Percentiles rank a stretch among this genome's conserved stretches.
Conservation (phyloP, 345 rosid genomes). For the Syzygium jambos region DNA sequence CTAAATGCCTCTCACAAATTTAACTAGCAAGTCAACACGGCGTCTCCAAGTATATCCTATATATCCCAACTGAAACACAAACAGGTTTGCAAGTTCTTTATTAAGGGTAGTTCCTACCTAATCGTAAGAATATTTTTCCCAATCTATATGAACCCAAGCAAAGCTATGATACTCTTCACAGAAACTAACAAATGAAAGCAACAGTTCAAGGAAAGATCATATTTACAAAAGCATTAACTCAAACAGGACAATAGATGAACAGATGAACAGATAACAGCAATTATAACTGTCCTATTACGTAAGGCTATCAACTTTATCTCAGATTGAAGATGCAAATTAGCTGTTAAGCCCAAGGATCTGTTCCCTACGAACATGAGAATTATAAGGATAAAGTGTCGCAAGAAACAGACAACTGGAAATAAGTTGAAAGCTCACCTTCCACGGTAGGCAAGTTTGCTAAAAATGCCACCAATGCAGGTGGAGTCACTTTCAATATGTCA, state of each 20-base stretch:
- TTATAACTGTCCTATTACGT: not conserved
- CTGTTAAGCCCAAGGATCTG: not conserved
- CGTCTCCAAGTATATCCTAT: not conserved
- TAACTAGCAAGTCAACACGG: not conserved
- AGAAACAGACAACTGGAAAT: not conserved
- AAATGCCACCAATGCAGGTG: slow-evolving; percentile 67
- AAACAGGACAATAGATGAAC: not conserved
- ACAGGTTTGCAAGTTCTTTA: not conserved
- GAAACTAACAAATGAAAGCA: not conserved
- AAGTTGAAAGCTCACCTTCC: slow-evolving; percentile 43
- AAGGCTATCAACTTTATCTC: not conserved
- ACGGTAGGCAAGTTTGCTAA: slow-evolving; percentile 63
- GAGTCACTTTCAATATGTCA: slow-evolving; percentile 72
- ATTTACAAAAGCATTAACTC: not conserved
- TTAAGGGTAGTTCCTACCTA: not conserved
- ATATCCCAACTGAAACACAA: not conserved
- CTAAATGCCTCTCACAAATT: not conserved
- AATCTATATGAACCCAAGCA: not conserved
- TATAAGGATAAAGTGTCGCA: not conserved
- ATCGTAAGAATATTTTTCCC: not conserved
- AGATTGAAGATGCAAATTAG: not conserved
- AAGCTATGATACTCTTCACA: not conserved
- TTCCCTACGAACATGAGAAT: not conserved
- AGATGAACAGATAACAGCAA: not conserved
- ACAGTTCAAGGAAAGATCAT: not conserved